Conservation (phyloP, 176 grass and related monocot species). For the Cenchrus americanus region DNA sequence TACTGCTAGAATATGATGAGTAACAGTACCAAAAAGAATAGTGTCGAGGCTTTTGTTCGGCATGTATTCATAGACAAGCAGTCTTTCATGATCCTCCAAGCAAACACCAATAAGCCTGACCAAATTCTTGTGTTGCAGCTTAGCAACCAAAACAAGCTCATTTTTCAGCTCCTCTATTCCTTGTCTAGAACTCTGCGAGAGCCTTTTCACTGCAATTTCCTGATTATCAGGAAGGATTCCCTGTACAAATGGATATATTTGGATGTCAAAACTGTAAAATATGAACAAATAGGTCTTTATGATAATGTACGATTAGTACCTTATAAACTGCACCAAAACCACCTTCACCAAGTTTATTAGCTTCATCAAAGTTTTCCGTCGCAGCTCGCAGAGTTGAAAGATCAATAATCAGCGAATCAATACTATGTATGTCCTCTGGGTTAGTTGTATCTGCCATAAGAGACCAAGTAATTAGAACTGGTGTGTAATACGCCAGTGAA, state of each 20-base stretch:
- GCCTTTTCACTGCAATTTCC: constrained; percentile 60
- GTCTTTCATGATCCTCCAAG: constrained; percentile 72
- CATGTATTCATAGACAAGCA: constrained; percentile 70
- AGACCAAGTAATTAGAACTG: neutral
- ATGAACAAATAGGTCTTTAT: neutral
- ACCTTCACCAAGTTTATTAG: constrained; percentile 70
- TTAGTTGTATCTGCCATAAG: constrained; percentile 22
- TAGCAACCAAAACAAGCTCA: constrained; percentile 73
- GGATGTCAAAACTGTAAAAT: neutral
- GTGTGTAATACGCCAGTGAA: neutral
- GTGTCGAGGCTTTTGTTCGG: constrained; percentile 86
- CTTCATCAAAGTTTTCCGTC: constrained; percentile 55
- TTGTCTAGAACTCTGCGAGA: constrained; percentile 70
- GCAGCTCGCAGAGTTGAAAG: constrained; percentile 43
- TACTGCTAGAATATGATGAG: constrained; percentile 16
- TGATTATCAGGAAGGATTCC: constrained; percentile 55
- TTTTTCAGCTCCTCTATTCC: constrained; percentile 68
- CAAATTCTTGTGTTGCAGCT: constrained; percentile 85
- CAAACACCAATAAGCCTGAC: constrained; percentile 77
- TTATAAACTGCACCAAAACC: constrained; percentile 64
- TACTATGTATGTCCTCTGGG: constrained; percentile 37
- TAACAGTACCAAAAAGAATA: constrained; percentile 66
- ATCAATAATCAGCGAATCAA: constrained; percentile 49
- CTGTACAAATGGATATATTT: constrained; percentile 40
- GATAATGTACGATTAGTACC: constrained; percentile 3